These are phyloP conservation scores for Avena atlantica DNA, from an alignment of 176 grass and related monocot genomes.

Conservation along the genomic window DNA sequence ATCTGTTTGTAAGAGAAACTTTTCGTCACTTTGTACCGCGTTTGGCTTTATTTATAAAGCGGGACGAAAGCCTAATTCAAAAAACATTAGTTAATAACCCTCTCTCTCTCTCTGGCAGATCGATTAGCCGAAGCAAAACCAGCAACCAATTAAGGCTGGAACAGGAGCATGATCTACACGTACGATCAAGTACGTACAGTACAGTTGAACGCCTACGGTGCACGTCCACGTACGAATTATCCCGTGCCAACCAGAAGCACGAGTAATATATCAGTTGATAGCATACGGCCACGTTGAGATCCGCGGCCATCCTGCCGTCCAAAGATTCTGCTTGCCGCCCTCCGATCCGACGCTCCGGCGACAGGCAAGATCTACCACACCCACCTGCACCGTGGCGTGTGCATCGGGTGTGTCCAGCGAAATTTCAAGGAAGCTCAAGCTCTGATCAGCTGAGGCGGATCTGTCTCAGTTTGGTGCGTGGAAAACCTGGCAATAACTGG, in stretches of 20 bases:
- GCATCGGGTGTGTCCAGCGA: too few species aligned
- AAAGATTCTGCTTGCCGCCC: constrained; percentile 46
- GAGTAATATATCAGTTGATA: background rate
- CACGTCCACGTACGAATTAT: background rate
- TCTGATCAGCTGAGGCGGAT: too few species aligned
- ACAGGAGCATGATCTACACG: background rate
- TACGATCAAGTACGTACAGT: background rate
- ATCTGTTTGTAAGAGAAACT: too few species aligned
- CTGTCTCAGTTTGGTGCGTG: background rate
- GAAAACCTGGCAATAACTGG: background rate
- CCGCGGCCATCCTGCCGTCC: constrained; percentile 25
- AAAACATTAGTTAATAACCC: background rate
- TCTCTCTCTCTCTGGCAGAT: too few species aligned
- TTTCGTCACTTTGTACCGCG: too few species aligned
- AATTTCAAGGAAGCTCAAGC: too few species aligned
- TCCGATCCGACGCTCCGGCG: background rate
- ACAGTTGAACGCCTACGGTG: background rate
- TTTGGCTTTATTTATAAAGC: too few species aligned
- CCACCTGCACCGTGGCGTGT: background rate
- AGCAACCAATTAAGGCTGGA: too few species aligned
- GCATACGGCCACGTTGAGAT: constrained; percentile 32
- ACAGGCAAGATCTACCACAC: constrained; percentile 26
- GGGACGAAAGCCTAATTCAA: too few species aligned
- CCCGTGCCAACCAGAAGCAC: background rate
- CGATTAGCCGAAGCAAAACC: too few species aligned